Evolutionary conservation across 768 basidiomycete species (phyloP).

Genomic region (Leccinum sublutescens): DNA sequence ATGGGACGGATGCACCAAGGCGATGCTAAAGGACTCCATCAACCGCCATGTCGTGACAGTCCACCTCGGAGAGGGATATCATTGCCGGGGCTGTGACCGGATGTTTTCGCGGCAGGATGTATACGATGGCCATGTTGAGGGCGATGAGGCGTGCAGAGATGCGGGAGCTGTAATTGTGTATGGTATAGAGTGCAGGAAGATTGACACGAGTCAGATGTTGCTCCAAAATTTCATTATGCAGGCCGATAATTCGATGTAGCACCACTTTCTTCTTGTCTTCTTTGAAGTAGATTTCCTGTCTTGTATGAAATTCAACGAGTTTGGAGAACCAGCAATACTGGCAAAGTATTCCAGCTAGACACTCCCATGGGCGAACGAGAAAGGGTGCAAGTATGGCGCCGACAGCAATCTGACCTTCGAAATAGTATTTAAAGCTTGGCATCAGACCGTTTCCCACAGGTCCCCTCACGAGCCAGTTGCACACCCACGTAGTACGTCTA

Average conservation of each 20-base stretch:
- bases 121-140: background rate
- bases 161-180: background rate
- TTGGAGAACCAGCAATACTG: background rate
- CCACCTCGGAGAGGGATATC: constrained; percentile 1
- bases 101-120: constrained; percentile 6
- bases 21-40: background rate
- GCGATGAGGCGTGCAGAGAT: background rate
- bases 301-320: background rate
- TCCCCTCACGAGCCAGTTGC: no score
- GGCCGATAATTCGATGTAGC: background rate
- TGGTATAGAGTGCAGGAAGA: background rate
- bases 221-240: no score
- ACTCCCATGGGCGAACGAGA: background rate
- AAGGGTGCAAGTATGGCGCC: background rate
- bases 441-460: no score
- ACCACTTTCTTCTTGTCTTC: background rate
- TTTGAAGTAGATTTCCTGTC: background rate
- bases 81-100: background rate
- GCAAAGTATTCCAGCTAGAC: no score
- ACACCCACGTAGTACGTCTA: background rate
- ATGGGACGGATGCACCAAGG: background rate
- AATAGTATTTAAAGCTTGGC: no score
- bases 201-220: background rate
- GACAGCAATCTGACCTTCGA: no score
- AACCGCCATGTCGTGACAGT: constrained; percentile 3